These are phyloP conservation scores for Wallacemonas collosoma DNA, from an alignment of 208 protist species.

Conservation along the genomic window DNA sequence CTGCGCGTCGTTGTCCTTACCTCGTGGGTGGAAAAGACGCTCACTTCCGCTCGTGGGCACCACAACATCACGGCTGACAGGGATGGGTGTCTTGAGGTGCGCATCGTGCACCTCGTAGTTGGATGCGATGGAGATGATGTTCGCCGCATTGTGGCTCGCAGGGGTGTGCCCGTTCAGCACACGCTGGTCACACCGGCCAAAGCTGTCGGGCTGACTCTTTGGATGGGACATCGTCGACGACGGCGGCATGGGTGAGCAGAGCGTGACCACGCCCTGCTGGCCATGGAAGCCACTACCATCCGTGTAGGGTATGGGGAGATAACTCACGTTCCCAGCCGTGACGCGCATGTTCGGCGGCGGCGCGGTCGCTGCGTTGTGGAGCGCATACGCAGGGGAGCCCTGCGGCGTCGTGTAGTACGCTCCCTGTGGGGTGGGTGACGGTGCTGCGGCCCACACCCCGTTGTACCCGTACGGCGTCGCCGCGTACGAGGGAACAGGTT, in stretches of 20 bases:
- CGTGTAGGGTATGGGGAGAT: constrained; percentile 4
- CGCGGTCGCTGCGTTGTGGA: not conserved
- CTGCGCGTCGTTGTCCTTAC: constrained; percentile 19
- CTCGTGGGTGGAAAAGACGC: constrained; percentile 57
- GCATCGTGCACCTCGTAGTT: constrained; percentile 73
- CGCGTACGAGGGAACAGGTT: not conserved
- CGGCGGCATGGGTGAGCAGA: not conserved
- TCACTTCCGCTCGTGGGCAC: constrained; percentile 54
- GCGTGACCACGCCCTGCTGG: not conserved
- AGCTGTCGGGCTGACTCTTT: not conserved
- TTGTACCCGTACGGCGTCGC: constrained; percentile 3
- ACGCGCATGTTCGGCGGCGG: not conserved
- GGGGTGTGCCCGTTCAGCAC: no score
- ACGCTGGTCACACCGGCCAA: not conserved
- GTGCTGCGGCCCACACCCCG: not conserved
- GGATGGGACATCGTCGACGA: not conserved
- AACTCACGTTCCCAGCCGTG: not conserved
- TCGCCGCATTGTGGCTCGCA: not conserved
- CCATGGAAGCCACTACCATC: not conserved
- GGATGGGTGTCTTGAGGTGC: constrained; percentile 67
- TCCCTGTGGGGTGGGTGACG: not conserved
- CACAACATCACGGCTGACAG: constrained; percentile 44
- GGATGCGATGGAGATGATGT: not conserved
- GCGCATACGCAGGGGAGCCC: not conserved
- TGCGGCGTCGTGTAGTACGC: not conserved